Base-by-base conservation (phyloP, 495 filamentous ascomycete species). In the Acidiella bohemica region DNA sequence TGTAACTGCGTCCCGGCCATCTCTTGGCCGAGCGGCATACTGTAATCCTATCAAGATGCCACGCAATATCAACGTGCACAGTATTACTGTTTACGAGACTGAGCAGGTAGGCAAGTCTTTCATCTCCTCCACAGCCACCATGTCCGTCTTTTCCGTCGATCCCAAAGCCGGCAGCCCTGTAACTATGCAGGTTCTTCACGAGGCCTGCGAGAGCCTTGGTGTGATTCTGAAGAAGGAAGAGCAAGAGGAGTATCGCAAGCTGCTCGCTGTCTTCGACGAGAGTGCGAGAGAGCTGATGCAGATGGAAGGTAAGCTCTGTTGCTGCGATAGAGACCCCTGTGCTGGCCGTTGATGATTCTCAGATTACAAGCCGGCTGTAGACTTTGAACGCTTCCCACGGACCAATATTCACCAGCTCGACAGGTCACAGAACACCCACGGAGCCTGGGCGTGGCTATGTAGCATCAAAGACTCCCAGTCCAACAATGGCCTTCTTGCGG, bases 401-500 rank as follows among this genome's bases (percentile, higher is more conserved):
- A 41, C 44, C 12, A 44, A 53, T 34, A 30, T 55, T 8, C 50
- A 44, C 39, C 39, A 39, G 16, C 24, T 39, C 4, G 12, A 22
- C 1, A 40, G 37, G 24, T 26, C 39, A 31, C 29, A 50, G 1
- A 50, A 57, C 24, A 46, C 42, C 17, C 48, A 50, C 36, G 47
- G 51, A 2, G 55, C 55, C 13, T 59, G 56, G 56, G 56, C 53
- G 1, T 54, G 49, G 47, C 50, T 39, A n/a, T 56, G 50, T 24
- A 38, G 24, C 18, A 49, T 53, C 35, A 43, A 48, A 39, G 47
- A 58, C 37, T 37, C 47, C 6, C 17, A 28, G 3, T 35, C 42
- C 19, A 46, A 33, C 13, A 27, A 10, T 14, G 39, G 27, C 29
- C 22, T 53, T 11, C 34, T 56, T n/a, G 27, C 28, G 12, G 47